Percentiles rank a stretch among this genome's conserved stretches.
Evolutionary conservation across 176 grass and related monocot species (phyloP).

Genomic region (Stipa capillata): DNA sequence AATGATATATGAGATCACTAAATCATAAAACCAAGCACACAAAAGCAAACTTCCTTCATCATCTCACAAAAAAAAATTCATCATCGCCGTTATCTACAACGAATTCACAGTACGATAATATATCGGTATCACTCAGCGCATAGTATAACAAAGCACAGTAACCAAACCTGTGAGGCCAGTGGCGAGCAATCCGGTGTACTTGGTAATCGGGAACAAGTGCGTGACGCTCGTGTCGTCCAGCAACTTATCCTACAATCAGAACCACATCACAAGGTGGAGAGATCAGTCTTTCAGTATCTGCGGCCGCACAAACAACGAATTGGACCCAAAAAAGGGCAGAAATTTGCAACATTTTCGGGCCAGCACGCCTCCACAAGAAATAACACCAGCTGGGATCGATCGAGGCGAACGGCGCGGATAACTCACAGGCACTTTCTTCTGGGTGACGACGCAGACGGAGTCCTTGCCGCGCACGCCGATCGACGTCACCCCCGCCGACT

Average conservation of each 20-base stretch:
- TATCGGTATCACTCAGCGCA: background rate
- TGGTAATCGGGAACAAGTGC: constrained; percentile 79
- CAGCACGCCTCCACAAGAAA: background rate
- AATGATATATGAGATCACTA: background rate
- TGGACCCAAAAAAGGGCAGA: background rate
- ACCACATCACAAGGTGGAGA: background rate
- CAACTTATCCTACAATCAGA: constrained; percentile 73
- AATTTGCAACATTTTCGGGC: background rate
- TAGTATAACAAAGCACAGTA: background rate
- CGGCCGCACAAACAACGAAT: background rate
- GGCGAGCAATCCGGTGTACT: constrained; percentile 78
- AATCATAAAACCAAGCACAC: background rate
- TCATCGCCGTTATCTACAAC: background rate
- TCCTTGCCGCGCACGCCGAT: constrained; percentile 93
- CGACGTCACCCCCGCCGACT: constrained; percentile 83
- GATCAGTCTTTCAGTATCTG: background rate
- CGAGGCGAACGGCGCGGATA: too few species aligned
- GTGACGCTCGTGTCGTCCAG: constrained; percentile 89
- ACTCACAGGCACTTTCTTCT: constrained; percentile 99
- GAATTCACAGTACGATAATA: background rate
- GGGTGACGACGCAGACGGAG: constrained; percentile 92
- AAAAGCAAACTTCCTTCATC: background rate
- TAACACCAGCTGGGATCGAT: background rate
- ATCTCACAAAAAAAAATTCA: background rate
- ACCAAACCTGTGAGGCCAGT: constrained; percentile 87